Conservation (phyloP, 2,329 filamentous ascomycete genomes). For the Madurella mycetomatis region DNA sequence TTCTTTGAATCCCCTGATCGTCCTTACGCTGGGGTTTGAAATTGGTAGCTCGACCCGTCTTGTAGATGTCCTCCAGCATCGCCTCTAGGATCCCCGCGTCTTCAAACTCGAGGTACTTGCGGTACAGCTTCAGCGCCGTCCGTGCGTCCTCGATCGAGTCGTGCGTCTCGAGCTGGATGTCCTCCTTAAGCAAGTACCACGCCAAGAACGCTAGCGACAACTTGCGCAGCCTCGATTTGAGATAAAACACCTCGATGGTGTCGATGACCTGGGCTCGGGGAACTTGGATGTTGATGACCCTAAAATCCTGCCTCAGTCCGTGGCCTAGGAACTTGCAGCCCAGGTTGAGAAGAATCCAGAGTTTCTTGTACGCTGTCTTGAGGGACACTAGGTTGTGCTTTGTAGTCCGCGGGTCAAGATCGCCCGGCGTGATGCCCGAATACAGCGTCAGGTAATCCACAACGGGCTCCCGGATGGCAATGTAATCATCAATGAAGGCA, state of each 20-base stretch:
- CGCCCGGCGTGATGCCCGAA: conserved; percentile 82
- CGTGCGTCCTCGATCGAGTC: conserved; percentile 94
- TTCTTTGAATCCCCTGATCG: conserved; percentile 41
- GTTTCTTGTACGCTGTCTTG: conserved; percentile 94
- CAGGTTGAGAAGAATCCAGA: conserved; percentile 93
- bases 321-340: conserved; percentile 94
- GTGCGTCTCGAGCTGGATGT: conserved; percentile 88
- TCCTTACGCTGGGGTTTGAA: conserved; percentile 49
- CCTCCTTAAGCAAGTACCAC: conserved; percentile 85
- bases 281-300: conserved; percentile 96
- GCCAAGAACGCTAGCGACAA: conserved; percentile 87
- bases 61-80: conserved; percentile 84
- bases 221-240: conserved; percentile 75
- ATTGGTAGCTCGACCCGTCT: conserved; percentile 41
- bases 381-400: conserved; percentile 79
- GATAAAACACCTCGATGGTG: conserved; percentile 87
- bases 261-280: conserved; percentile 88
- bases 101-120: conserved; percentile 84
- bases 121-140: conserved; percentile 82
- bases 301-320: conserved; percentile 90
- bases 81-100: conserved; percentile 79
- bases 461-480: conserved; percentile 82
- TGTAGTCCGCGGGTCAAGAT: conserved; percentile 74
- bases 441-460: conserved; percentile 94
- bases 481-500: conserved; percentile 97